Base-by-base conservation (phyloP, 163 green algal genomes). In the Scenedesmus sp. region DNA sequence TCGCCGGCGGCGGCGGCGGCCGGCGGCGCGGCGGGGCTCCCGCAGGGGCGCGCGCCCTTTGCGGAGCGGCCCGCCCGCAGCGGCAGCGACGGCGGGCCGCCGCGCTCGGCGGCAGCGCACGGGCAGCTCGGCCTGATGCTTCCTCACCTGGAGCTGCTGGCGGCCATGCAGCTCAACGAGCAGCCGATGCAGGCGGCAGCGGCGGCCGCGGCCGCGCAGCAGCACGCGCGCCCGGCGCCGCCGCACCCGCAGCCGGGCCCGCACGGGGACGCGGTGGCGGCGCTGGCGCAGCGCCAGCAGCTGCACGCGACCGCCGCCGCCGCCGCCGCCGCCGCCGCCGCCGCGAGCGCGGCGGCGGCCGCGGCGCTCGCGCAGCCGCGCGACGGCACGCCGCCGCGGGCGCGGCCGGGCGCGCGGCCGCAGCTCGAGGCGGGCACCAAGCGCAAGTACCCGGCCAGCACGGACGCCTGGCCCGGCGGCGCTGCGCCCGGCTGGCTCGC, bases 101-200 rank as follows among this genome's bases (percentile, higher is more conserved):
- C 18, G 44, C 45, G 18, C 18, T 13, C 29, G 10, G 31, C 34
- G 26, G 62, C 62, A 39, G 62, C 62, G 6, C 34, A 54, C 31
- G 60, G 28, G 20, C 22, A 51, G 31, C 10, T 51, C 33, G 62
- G 36, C 11, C 56, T 28, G 15, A 36, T 76, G 34, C 51, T 48
- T 22, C 67, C 50, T 11, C 67, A 76, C 28, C 29, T 76, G 9
- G 67, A 66, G 5, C 17, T 76, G 67, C 34, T 76, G 33, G 67
- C 67, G 42, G 67, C 67, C 4, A 76, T 76, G 67, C 67, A 76
- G n/a, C 31, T 76, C 31, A 64, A 65, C 22, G 67, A 76, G 62
- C 60, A 67, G 58, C 58, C 58, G n/a, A n/a, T n/a, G n/a, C n/a
- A n/a, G n/a, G n/a, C n/a, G n/a, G n/a, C n/a, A n/a, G n/a, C n/a